Base-by-base conservation (phyloP, 1,284 basidiomycete genomes). In the Pterula multifida region DNA sequence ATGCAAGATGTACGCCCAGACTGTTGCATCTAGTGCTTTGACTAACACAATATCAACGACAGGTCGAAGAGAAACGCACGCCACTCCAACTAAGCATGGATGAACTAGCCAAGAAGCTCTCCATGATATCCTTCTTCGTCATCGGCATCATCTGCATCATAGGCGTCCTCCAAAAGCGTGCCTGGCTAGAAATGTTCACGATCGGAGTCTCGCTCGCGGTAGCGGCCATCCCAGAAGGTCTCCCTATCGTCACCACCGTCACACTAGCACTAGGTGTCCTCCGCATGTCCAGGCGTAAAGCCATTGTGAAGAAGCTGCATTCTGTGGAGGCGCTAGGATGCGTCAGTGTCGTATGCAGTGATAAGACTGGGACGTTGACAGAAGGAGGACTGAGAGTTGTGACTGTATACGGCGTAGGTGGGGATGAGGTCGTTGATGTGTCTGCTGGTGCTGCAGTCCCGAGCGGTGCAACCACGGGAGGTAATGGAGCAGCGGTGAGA, bases 161-260 rank as follows among this genome's bases (percentile, higher is more conserved):
- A 56, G 95, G 95, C 2, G 78, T 95, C 3, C 69, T 84, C 55
- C 94, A 98, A 63, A 72, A 78, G 25, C 74, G 93, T n/a, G 78
- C 85, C 12, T 96, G 92, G 92, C 68, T 98, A 9, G 94, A 97
- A 49, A 97, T 98, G 95, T 98, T 98, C 61, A 98, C 94, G 9
- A 97, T 98, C 56, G 94, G 94, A 70, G 94, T 97, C 2, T 97
- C 93, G 1, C 78, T 98, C 51, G 94, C 94, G 19, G 94, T 98
- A 13, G 95, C 94, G 50, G 94, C 94, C 32, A 98, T 98, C 55
- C 94, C 94, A 0, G 95, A 98, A 68, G 95, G 95, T 22, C 67
- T 98, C 15, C 95, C 95, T 0, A 97, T 98, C 55, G 95, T 98
- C 24, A 96, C 94, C 0, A 98, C 94, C 0, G 94, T 98, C 15